Evolutionary conservation across 2,329 filamentous ascomycete genomes (phyloP).

Genomic region (Aspergillus fumigatiaffinis): DNA sequence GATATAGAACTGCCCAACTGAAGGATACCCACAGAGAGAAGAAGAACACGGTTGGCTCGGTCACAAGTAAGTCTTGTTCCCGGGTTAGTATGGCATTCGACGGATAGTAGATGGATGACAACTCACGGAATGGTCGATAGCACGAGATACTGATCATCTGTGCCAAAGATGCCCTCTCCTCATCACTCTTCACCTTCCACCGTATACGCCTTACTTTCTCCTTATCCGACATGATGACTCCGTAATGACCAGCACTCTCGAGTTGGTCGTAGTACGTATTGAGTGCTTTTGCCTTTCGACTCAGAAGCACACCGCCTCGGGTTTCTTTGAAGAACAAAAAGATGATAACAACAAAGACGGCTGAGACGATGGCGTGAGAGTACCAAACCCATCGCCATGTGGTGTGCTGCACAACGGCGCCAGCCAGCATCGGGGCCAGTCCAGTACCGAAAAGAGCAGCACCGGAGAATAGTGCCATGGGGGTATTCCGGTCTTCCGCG

Average conservation of each 20-base stretch:
- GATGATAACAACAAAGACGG: conserved; percentile 60
- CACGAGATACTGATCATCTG: conserved; percentile 72
- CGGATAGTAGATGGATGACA: background rate
- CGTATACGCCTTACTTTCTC: conserved; percentile 55
- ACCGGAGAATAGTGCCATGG: conserved; percentile 87
- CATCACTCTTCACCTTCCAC: conserved; percentile 76
- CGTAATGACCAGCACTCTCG: conserved; percentile 61
- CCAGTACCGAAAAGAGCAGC: conserved; percentile 75
- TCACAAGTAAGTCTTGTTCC: conserved; percentile 49
- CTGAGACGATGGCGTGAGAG: conserved; percentile 70
- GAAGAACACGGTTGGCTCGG: conserved; percentile 62
- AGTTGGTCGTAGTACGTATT: conserved; percentile 76
- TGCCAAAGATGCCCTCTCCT: conserved; percentile 64
- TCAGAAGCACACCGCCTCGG: conserved; percentile 73
- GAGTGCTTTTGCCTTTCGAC: conserved; percentile 66
- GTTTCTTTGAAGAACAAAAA: conserved; percentile 75
- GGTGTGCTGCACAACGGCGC: conserved; percentile 63
- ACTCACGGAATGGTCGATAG: conserved; percentile 66
- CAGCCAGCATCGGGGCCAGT: conserved; percentile 67
- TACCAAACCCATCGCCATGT: conserved; percentile 88
- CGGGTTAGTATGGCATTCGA: background rate
- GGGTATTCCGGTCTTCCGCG: conserved; percentile 73
- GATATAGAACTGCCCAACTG: conserved; percentile 82
- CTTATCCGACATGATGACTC: conserved; percentile 46
- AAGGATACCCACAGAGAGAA: conserved; percentile 90